Conservation (phyloP, 106 monocot species). For the Alisma plantagoaquatica region DNA sequence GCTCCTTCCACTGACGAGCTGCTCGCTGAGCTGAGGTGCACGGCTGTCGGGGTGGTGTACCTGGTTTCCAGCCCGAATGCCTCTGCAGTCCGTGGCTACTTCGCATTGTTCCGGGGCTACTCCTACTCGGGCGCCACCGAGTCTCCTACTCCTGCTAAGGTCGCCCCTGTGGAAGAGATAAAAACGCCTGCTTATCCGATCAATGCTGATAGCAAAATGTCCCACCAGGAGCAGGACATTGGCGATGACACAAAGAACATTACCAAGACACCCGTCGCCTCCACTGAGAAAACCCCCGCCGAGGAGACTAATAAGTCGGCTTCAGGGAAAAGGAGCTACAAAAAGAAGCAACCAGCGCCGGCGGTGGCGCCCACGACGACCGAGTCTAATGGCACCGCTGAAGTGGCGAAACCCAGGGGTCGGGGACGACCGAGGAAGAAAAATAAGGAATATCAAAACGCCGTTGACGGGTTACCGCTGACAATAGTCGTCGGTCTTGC, state of each 20-base stretch:
- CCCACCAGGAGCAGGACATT: background rate
- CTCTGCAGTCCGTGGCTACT: slow-evolving; percentile 1
- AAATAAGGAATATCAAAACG: too few species aligned
- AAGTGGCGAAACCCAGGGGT: too few species aligned
- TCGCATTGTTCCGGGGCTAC: slow-evolving; percentile 1
- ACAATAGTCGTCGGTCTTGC: too few species aligned
- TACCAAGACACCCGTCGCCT: background rate
- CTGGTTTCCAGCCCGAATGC: background rate
- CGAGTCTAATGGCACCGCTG: too few species aligned
- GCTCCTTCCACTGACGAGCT: slow-evolving; percentile 1
- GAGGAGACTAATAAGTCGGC: background rate
- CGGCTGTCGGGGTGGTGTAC: slow-evolving; percentile 1
- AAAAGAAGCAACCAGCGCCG: too few species aligned
- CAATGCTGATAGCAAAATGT: background rate
- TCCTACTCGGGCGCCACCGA: background rate
- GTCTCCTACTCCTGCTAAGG: too few species aligned
- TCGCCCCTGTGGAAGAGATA: background rate
- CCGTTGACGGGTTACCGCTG: too few species aligned
- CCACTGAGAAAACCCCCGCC: background rate
- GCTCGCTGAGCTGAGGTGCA: background rate
- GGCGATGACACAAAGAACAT: background rate
- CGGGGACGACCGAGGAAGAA: too few species aligned
- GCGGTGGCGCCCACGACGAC: too few species aligned
- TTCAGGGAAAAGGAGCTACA: background rate
- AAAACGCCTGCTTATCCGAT: background rate